Conservation (phyloP, 345 rosid species). For the Eucalyptus fibrosa region DNA sequence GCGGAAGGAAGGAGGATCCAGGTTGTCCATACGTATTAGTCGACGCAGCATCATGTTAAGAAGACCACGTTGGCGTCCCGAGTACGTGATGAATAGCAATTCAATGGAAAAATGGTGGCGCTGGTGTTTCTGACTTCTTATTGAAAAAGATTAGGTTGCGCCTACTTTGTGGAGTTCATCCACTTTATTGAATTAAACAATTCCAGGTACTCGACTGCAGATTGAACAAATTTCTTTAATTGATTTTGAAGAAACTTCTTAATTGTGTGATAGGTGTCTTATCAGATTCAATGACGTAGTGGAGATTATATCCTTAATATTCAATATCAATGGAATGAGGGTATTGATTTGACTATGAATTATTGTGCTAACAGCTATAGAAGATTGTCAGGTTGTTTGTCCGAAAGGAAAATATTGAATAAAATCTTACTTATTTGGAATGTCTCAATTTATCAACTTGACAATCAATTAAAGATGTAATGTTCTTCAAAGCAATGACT, state of each 20-base stretch:
- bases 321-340: too few relatives aligned
- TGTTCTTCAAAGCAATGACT: too few relatives aligned
- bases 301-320: too few relatives aligned
- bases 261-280: too few relatives aligned
- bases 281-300: too few relatives aligned
- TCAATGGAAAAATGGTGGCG: neutral
- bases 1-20: neutral
- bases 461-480: too few relatives aligned
- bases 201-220: neutral
- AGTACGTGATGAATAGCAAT: neutral
- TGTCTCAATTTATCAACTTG: rapidly evolving
- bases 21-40: neutral
- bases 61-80: neutral
- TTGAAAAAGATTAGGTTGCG: neutral
- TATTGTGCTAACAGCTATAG: too few relatives aligned
- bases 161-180: neutral
- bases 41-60: neutral
- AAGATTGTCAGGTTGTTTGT: too few relatives aligned
- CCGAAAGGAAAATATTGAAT: too few relatives aligned
- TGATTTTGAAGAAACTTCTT: too few relatives aligned
- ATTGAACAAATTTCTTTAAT: neutral
- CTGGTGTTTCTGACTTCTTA: neutral
- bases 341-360: too few relatives aligned
- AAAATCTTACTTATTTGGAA: too few relatives aligned
- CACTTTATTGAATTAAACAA: neutral